Percentiles rank a stretch among this genome's conserved stretches.
These are phyloP conservation scores for Tulasnella sp. DNA, from an alignment of 768 basidiomycete genomes.

Conservation along the genomic window DNA sequence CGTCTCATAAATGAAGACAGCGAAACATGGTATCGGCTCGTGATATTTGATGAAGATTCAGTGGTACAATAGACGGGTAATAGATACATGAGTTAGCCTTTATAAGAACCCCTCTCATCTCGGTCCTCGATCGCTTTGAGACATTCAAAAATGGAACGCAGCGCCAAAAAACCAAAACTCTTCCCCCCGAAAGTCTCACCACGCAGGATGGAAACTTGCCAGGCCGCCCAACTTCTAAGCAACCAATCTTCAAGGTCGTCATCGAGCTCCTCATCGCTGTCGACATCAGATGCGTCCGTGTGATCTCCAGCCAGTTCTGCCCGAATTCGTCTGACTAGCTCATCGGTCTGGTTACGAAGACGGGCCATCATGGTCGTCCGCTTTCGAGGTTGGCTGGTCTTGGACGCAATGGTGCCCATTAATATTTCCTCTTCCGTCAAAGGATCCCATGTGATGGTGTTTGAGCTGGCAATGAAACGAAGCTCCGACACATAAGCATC, in stretches of 20 bases:
- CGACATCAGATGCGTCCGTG: neutral
- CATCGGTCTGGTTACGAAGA: constrained; percentile 58
- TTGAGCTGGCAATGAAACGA: constrained; percentile 52
- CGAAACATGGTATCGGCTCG: too few species aligned
- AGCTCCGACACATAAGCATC: constrained; percentile 53
- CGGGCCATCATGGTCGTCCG: constrained; percentile 59
- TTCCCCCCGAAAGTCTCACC: constrained; percentile 56
- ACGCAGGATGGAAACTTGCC: constrained; percentile 50
- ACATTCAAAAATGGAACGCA: constrained; percentile 61
- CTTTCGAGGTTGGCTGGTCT: constrained; percentile 59
- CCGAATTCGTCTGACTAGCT: constrained; percentile 56
- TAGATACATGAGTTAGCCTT: neutral
- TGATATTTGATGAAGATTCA: too few species aligned
- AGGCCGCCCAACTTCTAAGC: constrained; percentile 59
- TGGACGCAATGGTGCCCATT: constrained; percentile 67
- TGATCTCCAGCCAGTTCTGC: constrained; percentile 55
- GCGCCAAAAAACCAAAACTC: constrained; percentile 64
- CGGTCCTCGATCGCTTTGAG: constrained; percentile 39
- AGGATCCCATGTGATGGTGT: constrained; percentile 44
- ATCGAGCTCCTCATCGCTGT: constrained; percentile 41
- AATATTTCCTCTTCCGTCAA: constrained; percentile 67
- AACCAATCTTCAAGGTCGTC: constrained; percentile 51
- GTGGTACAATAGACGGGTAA: neutral
- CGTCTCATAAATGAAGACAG: too few species aligned
- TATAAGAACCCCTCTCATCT: constrained; percentile 3